phyloP scores from a whole-genome alignment of 2,329 filamentous ascomycete species.

The Sordariomycetes sp. region DNA sequence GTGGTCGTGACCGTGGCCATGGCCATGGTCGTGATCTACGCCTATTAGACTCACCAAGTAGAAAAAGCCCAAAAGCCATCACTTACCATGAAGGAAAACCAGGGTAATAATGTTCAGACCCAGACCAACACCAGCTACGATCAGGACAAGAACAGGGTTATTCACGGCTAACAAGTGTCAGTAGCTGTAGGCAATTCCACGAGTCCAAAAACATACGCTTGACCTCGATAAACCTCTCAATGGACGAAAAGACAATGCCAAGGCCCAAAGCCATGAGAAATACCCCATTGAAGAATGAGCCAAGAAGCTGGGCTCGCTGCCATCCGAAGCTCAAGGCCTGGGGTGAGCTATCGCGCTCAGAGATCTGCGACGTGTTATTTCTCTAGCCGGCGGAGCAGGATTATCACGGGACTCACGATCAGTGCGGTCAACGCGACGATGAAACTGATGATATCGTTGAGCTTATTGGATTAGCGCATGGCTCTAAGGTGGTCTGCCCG shows the following conservation, averaged over 20 bases:
- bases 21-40: conserved; percentile 4
- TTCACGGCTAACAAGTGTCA: conserved; percentile 38
- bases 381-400: not conserved
- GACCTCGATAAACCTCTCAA: conserved; percentile 56
- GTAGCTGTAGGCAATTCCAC: too few relatives aligned
- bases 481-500: not conserved
- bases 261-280: conserved; percentile 62
- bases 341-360: conserved; percentile 26
- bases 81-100: conserved; percentile 51
- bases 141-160: conserved; percentile 54
- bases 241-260: conserved; percentile 61
- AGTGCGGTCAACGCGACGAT: not conserved
- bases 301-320: conserved; percentile 64
- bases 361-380: conserved; percentile 44
- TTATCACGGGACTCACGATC: not conserved
- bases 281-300: conserved; percentile 72
- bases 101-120: conserved; percentile 56
- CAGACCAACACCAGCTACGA: conserved; percentile 59
- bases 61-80: conserved; percentile 1
- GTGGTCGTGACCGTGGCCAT: too few relatives aligned
- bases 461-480: not conserved
- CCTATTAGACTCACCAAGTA: conserved; percentile 1
- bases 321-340: conserved; percentile 59
- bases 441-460: not conserved
- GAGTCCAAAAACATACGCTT: conserved; percentile 26